Conservation (phyloP, 768 basidiomycete genomes). For the Boletus reticulatus region DNA sequence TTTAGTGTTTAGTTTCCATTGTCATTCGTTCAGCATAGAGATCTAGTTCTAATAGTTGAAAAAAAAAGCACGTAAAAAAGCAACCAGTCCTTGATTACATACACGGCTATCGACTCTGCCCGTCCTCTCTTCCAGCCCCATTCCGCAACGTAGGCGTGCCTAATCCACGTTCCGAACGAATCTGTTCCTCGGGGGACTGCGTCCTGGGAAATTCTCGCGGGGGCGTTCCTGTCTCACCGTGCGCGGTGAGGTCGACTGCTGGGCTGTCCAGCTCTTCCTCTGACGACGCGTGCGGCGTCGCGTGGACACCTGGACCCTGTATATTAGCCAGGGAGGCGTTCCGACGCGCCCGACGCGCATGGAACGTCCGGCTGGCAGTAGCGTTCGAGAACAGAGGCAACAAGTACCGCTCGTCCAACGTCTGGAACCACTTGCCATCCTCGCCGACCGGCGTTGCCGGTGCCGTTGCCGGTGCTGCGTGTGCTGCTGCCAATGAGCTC, state of each 20-base stretch:
- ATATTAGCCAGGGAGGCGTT: slow-evolving; percentile 29
- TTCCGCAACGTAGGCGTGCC: slow-evolving; percentile 60
- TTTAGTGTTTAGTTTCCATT: no score
- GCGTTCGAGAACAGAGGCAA: slow-evolving; percentile 92
- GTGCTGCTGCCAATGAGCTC: background rate
- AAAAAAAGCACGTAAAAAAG: background rate
- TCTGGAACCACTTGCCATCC: slow-evolving; percentile 95
- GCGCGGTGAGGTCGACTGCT: slow-evolving; percentile 44
- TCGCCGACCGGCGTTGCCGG: slow-evolving; percentile 35
- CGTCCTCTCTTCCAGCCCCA: slow-evolving; percentile 35
- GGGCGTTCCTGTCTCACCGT: slow-evolving; percentile 2
- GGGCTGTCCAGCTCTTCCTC: slow-evolving; percentile 42
- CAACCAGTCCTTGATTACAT: background rate
- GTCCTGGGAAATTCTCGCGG: slow-evolving; percentile 21
- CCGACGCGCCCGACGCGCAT: slow-evolving; percentile 69
- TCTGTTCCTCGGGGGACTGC: slow-evolving; percentile 42
- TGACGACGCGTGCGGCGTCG: slow-evolving; percentile 33
- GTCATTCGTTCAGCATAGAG: no score
- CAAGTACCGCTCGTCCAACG: slow-evolving; percentile 91
- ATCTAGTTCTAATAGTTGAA: no score
- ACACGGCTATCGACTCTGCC: background rate
- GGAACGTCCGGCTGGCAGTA: slow-evolving; percentile 83
- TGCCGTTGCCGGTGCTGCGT: no score
- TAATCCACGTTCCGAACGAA: slow-evolving; percentile 60
- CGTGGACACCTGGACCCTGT: slow-evolving; percentile 23